These are phyloP conservation scores for Spatholobus suberectus DNA, from an alignment of 306 rosid genomes.

Conservation along the genomic window DNA sequence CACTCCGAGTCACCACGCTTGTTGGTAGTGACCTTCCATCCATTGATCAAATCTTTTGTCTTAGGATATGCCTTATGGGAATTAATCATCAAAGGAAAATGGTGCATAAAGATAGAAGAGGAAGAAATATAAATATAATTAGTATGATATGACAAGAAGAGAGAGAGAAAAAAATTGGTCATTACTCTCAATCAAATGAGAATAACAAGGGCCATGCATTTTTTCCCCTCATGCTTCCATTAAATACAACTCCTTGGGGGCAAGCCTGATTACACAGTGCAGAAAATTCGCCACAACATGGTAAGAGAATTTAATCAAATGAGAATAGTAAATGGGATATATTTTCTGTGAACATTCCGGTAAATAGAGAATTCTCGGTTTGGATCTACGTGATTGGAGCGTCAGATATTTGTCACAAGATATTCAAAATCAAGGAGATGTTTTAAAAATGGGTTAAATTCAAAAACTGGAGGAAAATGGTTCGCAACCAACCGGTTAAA, in stretches of 20 bases:
- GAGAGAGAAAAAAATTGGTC: no score
- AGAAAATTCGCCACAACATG: no score
- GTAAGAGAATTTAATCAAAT: no score
- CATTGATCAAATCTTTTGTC: neutral
- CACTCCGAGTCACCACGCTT: neutral
- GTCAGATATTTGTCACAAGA: neutral
- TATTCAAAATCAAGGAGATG: neutral
- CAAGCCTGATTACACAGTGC: no score
- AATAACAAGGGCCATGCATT: neutral
- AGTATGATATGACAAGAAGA: no score
- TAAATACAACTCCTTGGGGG: neutral
- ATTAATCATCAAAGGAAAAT: no score
- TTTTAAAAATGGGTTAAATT: neutral
- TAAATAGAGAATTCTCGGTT: neutral
- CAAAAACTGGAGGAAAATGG: neutral
- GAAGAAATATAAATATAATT: no score
- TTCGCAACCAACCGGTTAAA: neutral
- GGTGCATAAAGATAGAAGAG: no score
- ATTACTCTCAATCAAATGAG: no score
- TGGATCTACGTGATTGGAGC: neutral
- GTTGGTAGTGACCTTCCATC: conserved; percentile 5
- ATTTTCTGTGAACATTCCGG: neutral
- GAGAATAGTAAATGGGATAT: no score
- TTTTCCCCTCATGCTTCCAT: neutral
- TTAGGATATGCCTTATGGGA: no score